Evolutionary conservation across 2,329 filamentous ascomycete species (phyloP).

Genomic region (Helotiales sp.): DNA sequence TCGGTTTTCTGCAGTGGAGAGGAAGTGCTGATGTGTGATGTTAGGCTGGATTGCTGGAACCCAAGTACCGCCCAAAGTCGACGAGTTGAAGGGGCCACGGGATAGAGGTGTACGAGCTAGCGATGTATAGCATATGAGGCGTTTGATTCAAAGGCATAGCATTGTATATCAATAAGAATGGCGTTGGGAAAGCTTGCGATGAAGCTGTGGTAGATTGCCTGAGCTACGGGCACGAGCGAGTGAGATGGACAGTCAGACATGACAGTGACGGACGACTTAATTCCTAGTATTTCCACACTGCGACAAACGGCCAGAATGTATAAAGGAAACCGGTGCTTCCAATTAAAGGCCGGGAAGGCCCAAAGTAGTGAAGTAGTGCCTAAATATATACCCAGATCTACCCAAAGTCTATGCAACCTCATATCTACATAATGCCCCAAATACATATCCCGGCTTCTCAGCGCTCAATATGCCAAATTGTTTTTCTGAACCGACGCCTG

Average conservation of each 20-base stretch:
- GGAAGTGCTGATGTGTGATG: not conserved
- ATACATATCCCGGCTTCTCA: too few relatives aligned
- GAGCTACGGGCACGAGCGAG: not conserved
- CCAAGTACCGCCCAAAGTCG: constrained; percentile 37
- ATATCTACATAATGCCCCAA: not conserved
- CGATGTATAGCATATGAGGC: constrained; percentile 5
- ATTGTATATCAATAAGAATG: constrained; percentile 1
- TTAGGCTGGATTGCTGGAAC: constrained; percentile 42
- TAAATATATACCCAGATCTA: not conserved
- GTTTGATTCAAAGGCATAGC: not conserved
- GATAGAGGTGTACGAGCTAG: not conserved
- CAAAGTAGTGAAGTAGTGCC: too few relatives aligned
- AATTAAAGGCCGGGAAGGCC: not conserved
- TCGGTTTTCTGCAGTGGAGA: not conserved
- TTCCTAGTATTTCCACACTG: not conserved
- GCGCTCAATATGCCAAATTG: not conserved
- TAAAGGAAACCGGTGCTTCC: not conserved
- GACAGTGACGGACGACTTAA: not conserved
- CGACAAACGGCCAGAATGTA: not conserved
- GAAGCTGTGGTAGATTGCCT: not conserved
- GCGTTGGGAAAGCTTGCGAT: not conserved
- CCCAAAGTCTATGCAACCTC: not conserved
- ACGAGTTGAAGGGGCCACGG: not conserved
- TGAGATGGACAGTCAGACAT: not conserved
- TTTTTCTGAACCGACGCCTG: not conserved